Evolutionary conservation across 2,329 filamentous ascomycete species (phyloP), one percentile per base, ranked within the genome.

Genomic region (Bipolaris zeicola): DNA sequence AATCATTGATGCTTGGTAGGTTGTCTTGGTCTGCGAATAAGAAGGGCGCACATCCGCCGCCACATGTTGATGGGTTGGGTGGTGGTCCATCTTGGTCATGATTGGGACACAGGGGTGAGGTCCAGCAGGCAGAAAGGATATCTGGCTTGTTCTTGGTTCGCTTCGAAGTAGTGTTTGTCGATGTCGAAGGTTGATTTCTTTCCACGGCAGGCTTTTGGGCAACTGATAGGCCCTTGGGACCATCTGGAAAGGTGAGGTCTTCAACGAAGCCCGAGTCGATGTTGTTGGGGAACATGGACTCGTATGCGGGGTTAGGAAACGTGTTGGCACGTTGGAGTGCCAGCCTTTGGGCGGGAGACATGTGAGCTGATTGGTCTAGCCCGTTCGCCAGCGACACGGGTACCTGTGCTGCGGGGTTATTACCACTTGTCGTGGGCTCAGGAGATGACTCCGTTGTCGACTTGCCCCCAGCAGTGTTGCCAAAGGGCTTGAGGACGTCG

Each of bases 91-190:
- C 71, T 42, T 75, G 69, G 26, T 69, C 70, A 57, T 77, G 71
- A 28, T 77, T 77, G 13, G 76, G 76, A 52, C 76, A 78, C 3
- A 78, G 60, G 11, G 76, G 76, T 34, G 75, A 77, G 6, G 74
- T 77, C 76, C 76, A 78, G 59, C 76, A 78, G 14, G 75, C 74
- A 24, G 76, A 76, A 6, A 77, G 57, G 24, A 73, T 70, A 50
- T 78, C 76, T 28, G 73, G 67, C 53, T 73, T 72, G 47, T 62
- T 69, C 61, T 71, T 76, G 50, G 58, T 73, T n/a, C 75, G 68
- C 63, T 77, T 77, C 3, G 43, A 48, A 5, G 49, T 38, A 14
- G 55, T 50, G 6, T 65, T 70, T 3, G 67, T 58, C 42, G 58
- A 52, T 38, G 49, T 31, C 33, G 64, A 52, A 2, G 58, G 38